Evolutionary conservation across 2,329 filamentous ascomycete species (phyloP).

Genomic region (Sclerotinia nivalis): DNA sequence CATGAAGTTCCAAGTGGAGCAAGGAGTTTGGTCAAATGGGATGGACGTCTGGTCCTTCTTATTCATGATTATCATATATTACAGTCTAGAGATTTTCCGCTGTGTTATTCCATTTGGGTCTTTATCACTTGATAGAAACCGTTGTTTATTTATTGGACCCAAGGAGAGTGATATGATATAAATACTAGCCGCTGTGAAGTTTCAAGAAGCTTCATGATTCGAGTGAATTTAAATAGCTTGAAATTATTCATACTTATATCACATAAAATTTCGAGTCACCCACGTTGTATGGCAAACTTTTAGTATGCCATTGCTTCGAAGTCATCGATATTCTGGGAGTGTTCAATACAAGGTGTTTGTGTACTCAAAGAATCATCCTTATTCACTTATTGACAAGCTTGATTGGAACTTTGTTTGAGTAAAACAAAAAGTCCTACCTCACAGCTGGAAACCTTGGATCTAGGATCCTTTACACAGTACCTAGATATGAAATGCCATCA

Average conservation of each 20-base stretch:
- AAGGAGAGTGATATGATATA: neutral
- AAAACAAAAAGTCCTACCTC: neutral
- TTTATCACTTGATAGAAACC: neutral
- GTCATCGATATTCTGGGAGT: neutral
- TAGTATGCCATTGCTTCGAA: neutral
- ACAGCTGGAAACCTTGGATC: neutral
- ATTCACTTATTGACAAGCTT: neutral
- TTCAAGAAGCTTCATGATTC: neutral
- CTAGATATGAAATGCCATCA: neutral
- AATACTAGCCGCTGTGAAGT: neutral
- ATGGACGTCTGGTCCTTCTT: neutral
- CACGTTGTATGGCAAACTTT: neutral
- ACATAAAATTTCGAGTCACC: neutral
- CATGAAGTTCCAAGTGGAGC: slow-evolving; percentile 1
- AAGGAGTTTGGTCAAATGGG: neutral
- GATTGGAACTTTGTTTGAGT: neutral
- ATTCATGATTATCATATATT: neutral
- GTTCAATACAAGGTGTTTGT: neutral
- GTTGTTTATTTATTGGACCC: neutral
- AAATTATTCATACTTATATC: neutral
- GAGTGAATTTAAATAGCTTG: neutral
- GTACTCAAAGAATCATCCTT: no score
- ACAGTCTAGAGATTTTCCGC: neutral
- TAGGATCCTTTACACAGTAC: neutral
- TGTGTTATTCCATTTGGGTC: neutral